Percentiles rank a stretch among this genome's conserved stretches.
These are phyloP conservation scores for Podila horticola DNA, from an alignment of 192 early-diverging fungal genomes.

Conservation along the genomic window DNA sequence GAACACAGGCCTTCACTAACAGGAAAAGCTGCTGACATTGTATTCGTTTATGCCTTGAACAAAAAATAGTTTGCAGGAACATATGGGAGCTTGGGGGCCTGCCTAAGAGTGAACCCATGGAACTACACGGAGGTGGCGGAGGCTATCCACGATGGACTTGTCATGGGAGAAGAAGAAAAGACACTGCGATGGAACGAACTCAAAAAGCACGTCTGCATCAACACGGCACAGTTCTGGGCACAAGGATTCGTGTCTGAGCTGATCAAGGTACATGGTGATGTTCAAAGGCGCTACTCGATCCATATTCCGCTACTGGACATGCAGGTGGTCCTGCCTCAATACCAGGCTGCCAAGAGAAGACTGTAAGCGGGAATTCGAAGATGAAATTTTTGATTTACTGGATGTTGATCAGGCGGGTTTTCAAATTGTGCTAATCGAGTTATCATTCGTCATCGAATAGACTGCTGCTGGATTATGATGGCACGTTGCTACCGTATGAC, in stretches of 20 bases:
- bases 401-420: too few relatives aligned
- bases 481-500: constrained; percentile 76
- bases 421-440: too few relatives aligned
- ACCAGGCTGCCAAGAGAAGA: constrained; percentile 43
- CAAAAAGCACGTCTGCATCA: constrained; percentile 71
- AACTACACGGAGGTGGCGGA: constrained; percentile 88
- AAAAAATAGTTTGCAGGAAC: constrained; percentile 88
- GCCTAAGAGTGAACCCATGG: constrained; percentile 96
- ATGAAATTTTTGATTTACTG: neutral
- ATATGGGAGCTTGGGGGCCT: constrained; percentile 87
- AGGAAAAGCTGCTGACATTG: too few relatives aligned
- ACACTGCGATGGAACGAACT: constrained; percentile 77
- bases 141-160: constrained; percentile 90
- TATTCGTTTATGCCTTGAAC: too few relatives aligned
- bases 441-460: constrained; percentile 14
- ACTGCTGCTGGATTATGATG: constrained; percentile 69
- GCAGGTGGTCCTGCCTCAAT: constrained; percentile 36
- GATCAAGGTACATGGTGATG: constrained; percentile 61
- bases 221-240: constrained; percentile 78
- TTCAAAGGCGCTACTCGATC: constrained; percentile 57
- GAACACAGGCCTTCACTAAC: too few relatives aligned
- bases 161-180: constrained; percentile 84
- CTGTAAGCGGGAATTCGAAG: constrained; percentile 47
- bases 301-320: constrained; percentile 58
- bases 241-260: constrained; percentile 66